Conservation (phyloP, 2,329 filamentous ascomycete genomes). For the Keithomyces neogunnii region DNA sequence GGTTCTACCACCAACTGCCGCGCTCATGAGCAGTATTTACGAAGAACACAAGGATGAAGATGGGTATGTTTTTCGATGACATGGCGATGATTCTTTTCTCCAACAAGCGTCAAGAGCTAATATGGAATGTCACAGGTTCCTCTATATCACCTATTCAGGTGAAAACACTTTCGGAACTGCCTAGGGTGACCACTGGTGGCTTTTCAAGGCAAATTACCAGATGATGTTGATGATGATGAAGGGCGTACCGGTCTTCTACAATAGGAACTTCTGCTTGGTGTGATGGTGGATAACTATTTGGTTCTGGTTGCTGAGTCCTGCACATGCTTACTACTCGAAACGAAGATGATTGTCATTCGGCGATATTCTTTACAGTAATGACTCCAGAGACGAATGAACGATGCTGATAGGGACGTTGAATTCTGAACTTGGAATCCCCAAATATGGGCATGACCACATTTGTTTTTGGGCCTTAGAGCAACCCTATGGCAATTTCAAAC, state of each 20-base stretch:
- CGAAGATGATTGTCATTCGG: neutral
- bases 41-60: slow-evolving; percentile 93
- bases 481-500: neutral
- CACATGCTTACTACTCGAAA: neutral
- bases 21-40: slow-evolving; percentile 98
- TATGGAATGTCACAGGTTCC: slow-evolving; percentile 53
- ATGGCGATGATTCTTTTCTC: neutral
- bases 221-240: neutral
- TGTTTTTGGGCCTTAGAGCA: neutral
- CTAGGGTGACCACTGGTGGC: slow-evolving; percentile 2
- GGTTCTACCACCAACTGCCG: slow-evolving; percentile 90
- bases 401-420: neutral
- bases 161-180: slow-evolving; percentile 88
- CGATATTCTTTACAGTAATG: neutral
- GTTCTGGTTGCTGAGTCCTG: neutral
- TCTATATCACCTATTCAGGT: slow-evolving; percentile 99
- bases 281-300: neutral
- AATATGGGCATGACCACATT: neutral
- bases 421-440: neutral
- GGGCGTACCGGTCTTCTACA: slow-evolving; percentile 26
- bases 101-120: slow-evolving; percentile 7
- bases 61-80: slow-evolving; percentile 36
- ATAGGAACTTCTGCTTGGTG: slow-evolving; percentile 10
- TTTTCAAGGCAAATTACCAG: too few species aligned
- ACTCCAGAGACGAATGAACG: neutral